A percentile compares a stretch with the other conserved stretches of the same genome.
phyloP scores from a whole-genome alignment of 257 asterid genomes.

The Fraxinus americana region DNA sequence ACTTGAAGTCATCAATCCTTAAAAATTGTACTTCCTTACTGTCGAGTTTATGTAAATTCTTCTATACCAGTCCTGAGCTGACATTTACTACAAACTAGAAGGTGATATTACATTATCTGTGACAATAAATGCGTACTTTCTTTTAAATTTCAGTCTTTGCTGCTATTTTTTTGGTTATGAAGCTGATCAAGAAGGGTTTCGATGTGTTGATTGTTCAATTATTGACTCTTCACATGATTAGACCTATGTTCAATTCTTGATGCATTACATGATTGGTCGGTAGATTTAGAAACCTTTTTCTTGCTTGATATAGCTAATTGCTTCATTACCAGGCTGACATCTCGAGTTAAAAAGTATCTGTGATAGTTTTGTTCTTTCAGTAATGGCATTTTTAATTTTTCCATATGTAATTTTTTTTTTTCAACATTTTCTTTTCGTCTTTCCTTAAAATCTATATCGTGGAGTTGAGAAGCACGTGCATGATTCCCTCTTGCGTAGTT shows the following conservation, averaged over 20 bases:
- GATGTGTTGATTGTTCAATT: not conserved
- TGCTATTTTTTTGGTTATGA: not conserved
- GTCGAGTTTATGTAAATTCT: conserved; percentile 57
- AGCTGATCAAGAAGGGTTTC: not conserved
- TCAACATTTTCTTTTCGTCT: not conserved
- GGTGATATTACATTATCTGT: conserved; percentile 43
- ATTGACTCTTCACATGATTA: not conserved
- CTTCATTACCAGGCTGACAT: not conserved
- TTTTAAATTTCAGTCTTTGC: not conserved
- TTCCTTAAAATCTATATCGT: not conserved
- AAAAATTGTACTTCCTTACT: conserved; percentile 28
- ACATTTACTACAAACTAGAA: conserved; percentile 38
- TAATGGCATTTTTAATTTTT: not conserved
- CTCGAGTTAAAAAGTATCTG: not conserved
- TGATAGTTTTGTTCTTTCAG: not conserved
- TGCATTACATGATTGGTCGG: not conserved
- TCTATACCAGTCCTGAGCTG: conserved; percentile 40
- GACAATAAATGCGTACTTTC: conserved; percentile 35
- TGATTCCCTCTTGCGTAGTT: not conserved
- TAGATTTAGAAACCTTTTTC: not conserved
- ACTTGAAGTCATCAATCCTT: conserved; percentile 40
- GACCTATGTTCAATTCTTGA: not conserved
- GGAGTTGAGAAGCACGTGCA: not conserved
- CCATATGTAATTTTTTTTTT: not conserved
- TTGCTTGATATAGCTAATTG: not conserved